Base-by-base conservation (phyloP, 148 eudicot genomes). In the Bassia scoparia region DNA sequence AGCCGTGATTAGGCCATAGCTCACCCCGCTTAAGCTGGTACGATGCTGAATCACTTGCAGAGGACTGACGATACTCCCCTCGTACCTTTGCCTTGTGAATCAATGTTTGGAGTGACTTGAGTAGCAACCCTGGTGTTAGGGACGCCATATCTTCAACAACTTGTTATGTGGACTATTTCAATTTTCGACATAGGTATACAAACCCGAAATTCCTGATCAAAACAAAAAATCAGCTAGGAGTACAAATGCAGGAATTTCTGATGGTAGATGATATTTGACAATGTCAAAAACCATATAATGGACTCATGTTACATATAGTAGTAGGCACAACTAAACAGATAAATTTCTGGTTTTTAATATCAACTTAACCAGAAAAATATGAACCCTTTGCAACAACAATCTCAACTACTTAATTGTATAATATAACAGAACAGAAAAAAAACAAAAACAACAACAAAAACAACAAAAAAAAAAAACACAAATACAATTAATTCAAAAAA, bases 31-130 rank as follows among this genome's bases (percentile, higher is more conserved):
- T 69, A 95, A 80, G 99, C 99, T 29, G 99, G 99, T 49, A 95
- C 99, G 11, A 95, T 95, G 89, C 97, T 87, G 78, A n/a, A 95
- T 88, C 66, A 92, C 97, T 79, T 95, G 97, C 18, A 95, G 5
- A 95, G 90, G 73, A 87, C 86, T 1, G 97, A 88, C 99, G 76
- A 66, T 90, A 78, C 72, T 94, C 93, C 15, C 99, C 97, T 0
- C 90, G 82, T 2, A 95, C 82, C 61, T 86, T 92, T 26, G 77
- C 75, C 35, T 87, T 87, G 0, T n/a, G 92, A 81, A 64, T 95
- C 84, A 41, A 92, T 86, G 74, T 79, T 88, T 92, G 86, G 7
- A 95, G 90, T 56, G 92, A 96, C 81, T 88, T 95, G 31, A 95
- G 76, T 43, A 95, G 85, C 69, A 92, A 86, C 64, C 97, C 99